Base-by-base conservation (phyloP, 306 rosid species). In the Psophocarpus tetragonolobus region DNA sequence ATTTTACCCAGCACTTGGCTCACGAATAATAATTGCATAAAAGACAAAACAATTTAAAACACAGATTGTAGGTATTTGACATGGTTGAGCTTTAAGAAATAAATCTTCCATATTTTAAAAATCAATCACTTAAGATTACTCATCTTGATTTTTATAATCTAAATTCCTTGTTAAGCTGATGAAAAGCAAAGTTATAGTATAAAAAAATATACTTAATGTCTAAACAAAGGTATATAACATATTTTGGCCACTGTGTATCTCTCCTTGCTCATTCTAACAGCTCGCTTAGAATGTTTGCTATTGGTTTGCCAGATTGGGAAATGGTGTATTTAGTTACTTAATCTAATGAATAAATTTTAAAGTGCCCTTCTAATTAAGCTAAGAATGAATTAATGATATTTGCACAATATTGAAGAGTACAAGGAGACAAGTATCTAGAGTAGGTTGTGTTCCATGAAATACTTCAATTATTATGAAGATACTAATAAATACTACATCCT, bases 31-130 rank as follows among this genome's bases (percentile, higher is more conserved):
- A 47, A 44, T 79, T 41, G 26, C 42, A n/a, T 42, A 74, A 18
- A 81, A 39, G 5, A 15, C 11, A 3, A 30, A 80, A 81, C 9
- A 30, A 30, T 20, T 42, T 35, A 18, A 14, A 13, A 15, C 20
- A 21, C 61, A 14, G 45, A 32, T 65, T 4, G 36, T 8, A 54
- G 69, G n/a, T 30, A 36, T 54, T 73, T 80, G 70, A 65, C 54
- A 66, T 3, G 11, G 27, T 57, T 81, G 69, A 57, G 56, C 26
- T 21, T 54, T 57, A 15, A 32, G 23, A 21, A 80, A 51, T 53
- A 4, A 35, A 9, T 61, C 42, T 8, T 61, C 51, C 62, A 27
- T 24, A 29, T 53, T 68, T 26, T 38, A 60, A 68, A 68, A 35
- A 41, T 24, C 58, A 27, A 14, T 39, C n/a, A 42, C 42, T 56